Percentiles rank a stretch among this genome's conserved stretches.
Evolutionary conservation across 1,284 basidiomycete species (phyloP).

Genomic region (Mycena citricolor): DNA sequence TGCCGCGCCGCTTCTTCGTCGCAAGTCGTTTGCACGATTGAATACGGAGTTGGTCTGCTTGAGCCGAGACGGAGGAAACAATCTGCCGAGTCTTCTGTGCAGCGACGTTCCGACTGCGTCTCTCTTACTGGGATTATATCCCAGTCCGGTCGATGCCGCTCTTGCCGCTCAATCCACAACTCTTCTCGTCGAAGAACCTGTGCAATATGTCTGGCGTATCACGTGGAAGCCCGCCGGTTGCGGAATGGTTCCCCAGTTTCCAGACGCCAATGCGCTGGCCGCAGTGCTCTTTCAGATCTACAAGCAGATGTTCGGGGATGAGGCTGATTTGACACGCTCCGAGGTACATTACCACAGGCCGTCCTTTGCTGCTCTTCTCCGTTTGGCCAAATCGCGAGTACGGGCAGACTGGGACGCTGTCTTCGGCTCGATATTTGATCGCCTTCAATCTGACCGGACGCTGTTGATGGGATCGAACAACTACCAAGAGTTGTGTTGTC

Average conservation of each 20-base stretch:
- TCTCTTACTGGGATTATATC: slow-evolving; percentile 43
- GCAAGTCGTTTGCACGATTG: slow-evolving; percentile 32
- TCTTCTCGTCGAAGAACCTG: slow-evolving; percentile 20
- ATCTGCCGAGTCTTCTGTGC: slow-evolving; percentile 36
- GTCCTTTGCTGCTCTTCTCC: slow-evolving; percentile 45
- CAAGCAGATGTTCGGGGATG: slow-evolving; percentile 44
- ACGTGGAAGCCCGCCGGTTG: slow-evolving; percentile 38
- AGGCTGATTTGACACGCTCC: slow-evolving; percentile 27
- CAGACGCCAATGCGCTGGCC: slow-evolving; percentile 37
- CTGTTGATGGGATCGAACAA: slow-evolving; percentile 35
- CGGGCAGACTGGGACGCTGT: slow-evolving; percentile 34
- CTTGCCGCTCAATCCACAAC: slow-evolving; percentile 43
- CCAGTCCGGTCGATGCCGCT: too few species aligned
- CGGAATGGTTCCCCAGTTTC: slow-evolving; percentile 21
- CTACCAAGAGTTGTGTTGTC: slow-evolving; percentile 44
- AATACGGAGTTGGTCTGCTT: slow-evolving; percentile 44
- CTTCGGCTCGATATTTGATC: slow-evolving; percentile 32
- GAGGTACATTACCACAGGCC: slow-evolving; percentile 43
- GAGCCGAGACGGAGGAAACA: slow-evolving; percentile 26
- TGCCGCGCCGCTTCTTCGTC: slow-evolving; percentile 38
- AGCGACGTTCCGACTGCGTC: slow-evolving; percentile 36
- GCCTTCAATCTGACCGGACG: slow-evolving; percentile 30
- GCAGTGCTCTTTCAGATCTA: slow-evolving; percentile 48
- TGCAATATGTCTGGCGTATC: slow-evolving; percentile 34
- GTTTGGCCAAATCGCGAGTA: slow-evolving; percentile 36